phyloP scores from a whole-genome alignment of 1,284 basidiomycete genomes.

The Porodaedalea pini region DNA sequence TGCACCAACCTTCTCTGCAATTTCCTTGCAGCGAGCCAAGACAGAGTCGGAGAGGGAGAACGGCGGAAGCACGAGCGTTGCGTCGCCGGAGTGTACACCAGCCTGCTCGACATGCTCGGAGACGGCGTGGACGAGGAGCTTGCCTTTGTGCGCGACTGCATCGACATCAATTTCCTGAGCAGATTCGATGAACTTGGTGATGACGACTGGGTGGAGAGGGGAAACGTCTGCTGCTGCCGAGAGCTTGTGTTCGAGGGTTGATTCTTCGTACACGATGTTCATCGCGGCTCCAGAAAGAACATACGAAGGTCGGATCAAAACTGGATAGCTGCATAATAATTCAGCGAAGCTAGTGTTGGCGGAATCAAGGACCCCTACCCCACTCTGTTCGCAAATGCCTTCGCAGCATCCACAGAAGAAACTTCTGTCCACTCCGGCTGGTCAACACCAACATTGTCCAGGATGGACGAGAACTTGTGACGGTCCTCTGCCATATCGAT shows the following conservation, averaged over 20 bases:
- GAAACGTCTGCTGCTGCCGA: conserved; percentile 95
- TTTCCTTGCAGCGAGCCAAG: conserved; percentile 85
- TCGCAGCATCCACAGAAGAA: conserved; percentile 84
- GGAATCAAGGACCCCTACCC: conserved; percentile 42
- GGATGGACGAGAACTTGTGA: conserved; percentile 96
- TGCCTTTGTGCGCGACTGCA: conserved; percentile 92
- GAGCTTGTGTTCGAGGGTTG: conserved; percentile 86
- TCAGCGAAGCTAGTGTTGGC: neutral
- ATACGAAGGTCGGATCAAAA: conserved; percentile 94
- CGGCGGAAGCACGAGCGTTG: conserved; percentile 96
- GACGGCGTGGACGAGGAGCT: conserved; percentile 93
- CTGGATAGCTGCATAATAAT: conserved; percentile 70
- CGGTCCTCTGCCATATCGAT: conserved; percentile 99
- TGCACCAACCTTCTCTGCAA: conserved; percentile 91
- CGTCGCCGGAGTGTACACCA: conserved; percentile 98
- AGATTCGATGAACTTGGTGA: conserved; percentile 97
- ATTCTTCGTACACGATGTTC: conserved; percentile 97
- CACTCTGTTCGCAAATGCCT: conserved; percentile 86
- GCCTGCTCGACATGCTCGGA: conserved; percentile 99
- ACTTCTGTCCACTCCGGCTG: conserved; percentile 97
- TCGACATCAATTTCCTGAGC: conserved; percentile 99
- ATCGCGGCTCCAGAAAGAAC: conserved; percentile 98
- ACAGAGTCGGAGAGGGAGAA: conserved; percentile 78
- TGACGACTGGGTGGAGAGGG: conserved; percentile 94
- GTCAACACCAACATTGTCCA: conserved; percentile 94